Conservation (phyloP, 31 red algal species). For the Asparagopsis taxiformis region DNA sequence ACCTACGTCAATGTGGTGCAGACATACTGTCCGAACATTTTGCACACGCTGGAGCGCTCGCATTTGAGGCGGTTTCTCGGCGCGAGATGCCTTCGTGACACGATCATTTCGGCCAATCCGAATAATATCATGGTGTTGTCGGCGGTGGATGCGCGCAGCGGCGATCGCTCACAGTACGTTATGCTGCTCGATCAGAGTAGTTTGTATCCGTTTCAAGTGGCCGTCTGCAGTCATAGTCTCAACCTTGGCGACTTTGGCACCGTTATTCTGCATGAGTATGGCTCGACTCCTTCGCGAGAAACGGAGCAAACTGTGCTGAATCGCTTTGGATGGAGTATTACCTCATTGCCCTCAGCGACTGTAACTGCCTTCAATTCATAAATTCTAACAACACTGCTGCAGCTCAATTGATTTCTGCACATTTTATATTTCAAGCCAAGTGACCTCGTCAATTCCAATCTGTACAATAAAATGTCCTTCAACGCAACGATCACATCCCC, state of each 20-base stretch:
- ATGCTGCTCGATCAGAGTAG: slow-evolving; percentile 64
- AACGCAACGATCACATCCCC: too few relatives aligned
- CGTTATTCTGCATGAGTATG: slow-evolving; percentile 57
- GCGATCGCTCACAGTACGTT: slow-evolving; percentile 51
- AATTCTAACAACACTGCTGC: too few relatives aligned
- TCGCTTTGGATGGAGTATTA: slow-evolving; percentile 53
- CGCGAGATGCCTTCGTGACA: slow-evolving; percentile 42
- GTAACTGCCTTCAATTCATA: too few relatives aligned
- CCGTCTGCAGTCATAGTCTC: slow-evolving; percentile 52
- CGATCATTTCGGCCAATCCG: slow-evolving; percentile 68
- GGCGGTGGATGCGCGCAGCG: slow-evolving; percentile 54
- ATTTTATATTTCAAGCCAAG: too few relatives aligned
- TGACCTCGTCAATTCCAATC: too few relatives aligned
- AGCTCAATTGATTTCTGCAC: too few relatives aligned
- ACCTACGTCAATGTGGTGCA: slow-evolving; percentile 48
- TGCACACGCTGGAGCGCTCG: slow-evolving; percentile 38
- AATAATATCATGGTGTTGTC: slow-evolving; percentile 57
- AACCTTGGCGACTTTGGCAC: slow-evolving; percentile 66
- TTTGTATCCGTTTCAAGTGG: slow-evolving; percentile 44
- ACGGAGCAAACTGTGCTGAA: slow-evolving; percentile 36
- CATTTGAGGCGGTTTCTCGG: slow-evolving; percentile 32
- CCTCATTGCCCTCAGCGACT: too few relatives aligned
- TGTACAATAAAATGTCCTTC: too few relatives aligned
- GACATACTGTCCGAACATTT: slow-evolving; percentile 53
- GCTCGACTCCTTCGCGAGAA: slow-evolving; percentile 53